Percentiles rank a stretch among this genome's conserved stretches.
phyloP scores from a whole-genome alignment of 2,329 filamentous ascomycete species.

The Trichoderma lentiforme region DNA sequence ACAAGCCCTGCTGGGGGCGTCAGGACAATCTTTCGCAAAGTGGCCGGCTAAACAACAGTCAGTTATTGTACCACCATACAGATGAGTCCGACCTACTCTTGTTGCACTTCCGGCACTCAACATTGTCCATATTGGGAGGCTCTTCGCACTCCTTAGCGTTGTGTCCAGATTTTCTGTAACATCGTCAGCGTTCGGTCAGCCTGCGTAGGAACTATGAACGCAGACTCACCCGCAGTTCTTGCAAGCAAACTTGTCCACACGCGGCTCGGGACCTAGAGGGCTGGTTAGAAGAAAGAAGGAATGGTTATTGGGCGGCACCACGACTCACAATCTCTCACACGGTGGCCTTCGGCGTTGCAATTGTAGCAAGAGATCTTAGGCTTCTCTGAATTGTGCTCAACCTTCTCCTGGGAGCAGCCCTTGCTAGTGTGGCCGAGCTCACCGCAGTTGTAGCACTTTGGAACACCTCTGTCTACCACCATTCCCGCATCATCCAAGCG shows the following conservation, averaged over 20 bases:
- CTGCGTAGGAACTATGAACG: background rate
- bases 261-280: conserved; percentile 51
- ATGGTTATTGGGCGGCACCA: background rate
- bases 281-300: conserved; percentile 14
- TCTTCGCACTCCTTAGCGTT: conserved; percentile 51
- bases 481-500: conserved; percentile 66
- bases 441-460: conserved; percentile 62
- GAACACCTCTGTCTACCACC: conserved; percentile 55
- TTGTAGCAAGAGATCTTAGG: conserved; percentile 60
- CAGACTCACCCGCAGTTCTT: conserved; percentile 59
- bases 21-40: conserved; percentile 61
- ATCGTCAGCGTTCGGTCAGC: background rate
- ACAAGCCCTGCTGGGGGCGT: conserved; percentile 53
- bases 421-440: conserved; percentile 62
- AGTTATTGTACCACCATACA: background rate
- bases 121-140: conserved; percentile 57
- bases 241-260: conserved; percentile 63
- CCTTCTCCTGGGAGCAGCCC: conserved; percentile 56
- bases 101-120: conserved; percentile 64
- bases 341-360: conserved; percentile 62
- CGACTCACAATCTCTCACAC: conserved; percentile 63
- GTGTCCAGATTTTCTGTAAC: conserved; percentile 47
- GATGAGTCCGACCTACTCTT: conserved; percentile 47
- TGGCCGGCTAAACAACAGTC: conserved; percentile 49
- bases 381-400: conserved; percentile 41